Base-by-base conservation (phyloP, 2,329 filamentous ascomycete species). In the Aspergillus felis region DNA sequence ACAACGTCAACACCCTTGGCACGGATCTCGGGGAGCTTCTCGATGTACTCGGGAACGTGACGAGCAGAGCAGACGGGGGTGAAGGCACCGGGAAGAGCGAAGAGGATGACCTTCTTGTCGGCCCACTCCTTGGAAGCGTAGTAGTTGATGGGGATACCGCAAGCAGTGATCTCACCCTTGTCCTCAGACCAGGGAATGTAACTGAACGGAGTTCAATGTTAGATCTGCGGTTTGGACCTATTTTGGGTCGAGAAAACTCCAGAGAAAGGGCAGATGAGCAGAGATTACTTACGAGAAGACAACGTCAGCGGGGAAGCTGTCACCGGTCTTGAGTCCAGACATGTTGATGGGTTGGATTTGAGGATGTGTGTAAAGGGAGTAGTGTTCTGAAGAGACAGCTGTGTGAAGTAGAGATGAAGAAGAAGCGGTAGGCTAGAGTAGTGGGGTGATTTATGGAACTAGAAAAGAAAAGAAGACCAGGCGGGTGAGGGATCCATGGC, bases 1-100 rank as follows among this genome's bases (percentile, higher is more conserved):
- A 96, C 85, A 62, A 88, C 76, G 76, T 96, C 91, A 65, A 95
- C 89, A 68, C 90, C 91, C 83, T 93, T 93, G 71, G 79, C 79
- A 79, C 87, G 87, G 76, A 95, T 81, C 71, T 87, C 81, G 54
- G 84, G 79, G 65, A 87, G 78, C 74, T 90, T 87, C 75, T 84
- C 77, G 67, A 93, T 84, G 83, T 91, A 96, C 61, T 88, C 88
- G 60, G 90, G 89, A 60, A 96, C 81, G 80, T 96, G 91, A 74
- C 83, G 82, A 70, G 85, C 88, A 66, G 90, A 88, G 85, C 92
- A 96, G 68, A 89, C 89, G 28, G 91, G 91, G 46, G 91, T 95
- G 83, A 95, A 95, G 67, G 90, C 90, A 65, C 86, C 87, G 27
- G 87, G 87, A 32, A 89, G 83, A 57, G 84, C 81, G 76, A 90